Evolutionary conservation across 1,139 yeast genomes (phyloP), one percentile per base, ranked within the genome.

Genomic region (Pichia sp.): DNA sequence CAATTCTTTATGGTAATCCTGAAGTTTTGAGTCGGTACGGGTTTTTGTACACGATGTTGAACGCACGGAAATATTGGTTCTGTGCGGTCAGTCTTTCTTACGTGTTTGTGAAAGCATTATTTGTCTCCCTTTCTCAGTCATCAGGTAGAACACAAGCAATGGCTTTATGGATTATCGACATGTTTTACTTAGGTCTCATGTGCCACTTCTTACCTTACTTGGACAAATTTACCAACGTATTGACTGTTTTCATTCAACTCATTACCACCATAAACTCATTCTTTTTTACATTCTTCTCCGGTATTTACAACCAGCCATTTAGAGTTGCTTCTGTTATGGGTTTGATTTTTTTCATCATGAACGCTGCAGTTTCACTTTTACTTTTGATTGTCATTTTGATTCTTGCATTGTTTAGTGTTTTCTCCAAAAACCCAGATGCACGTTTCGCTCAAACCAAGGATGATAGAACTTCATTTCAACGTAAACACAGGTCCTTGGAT

Each of bases 381-480:
- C 72, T 87, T 55, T 75, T 87, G 66, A 61, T 86, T 49, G 69
- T 84, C 72, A 82, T 85, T 61, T 74, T 87, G 58, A 79, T 79
- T 0, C 81, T 84, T 62, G 78, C 83, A 54, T 69, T 71, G 13
- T 71, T 82, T 64, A 81, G 87, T 36, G 60, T 85, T 1, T 70
- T 82, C 57, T 81, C 89, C 19, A 86, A 85, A 73, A 87, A 87
- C 66, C 95, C 95, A 34, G 95, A 87, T 71, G 83, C 89, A 11
- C 81, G 89, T 69, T 87, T 87, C 69, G 87, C 86, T 49, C 93
- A 93, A 16, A 92, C 92, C 8, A 84, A 76, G 62, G 95, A 87
- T 73, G 95, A 87, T 67, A 80, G 95, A 77, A 81, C 87, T 16
- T 85, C 93, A 2, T 87, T 87, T 81, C 90, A 85, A 68, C 77